A percentile compares a stretch with the other conserved stretches of the same genome.
phyloP scores from a whole-genome alignment of 2,329 filamentous ascomycete genomes.

The Diaporthe eres region DNA sequence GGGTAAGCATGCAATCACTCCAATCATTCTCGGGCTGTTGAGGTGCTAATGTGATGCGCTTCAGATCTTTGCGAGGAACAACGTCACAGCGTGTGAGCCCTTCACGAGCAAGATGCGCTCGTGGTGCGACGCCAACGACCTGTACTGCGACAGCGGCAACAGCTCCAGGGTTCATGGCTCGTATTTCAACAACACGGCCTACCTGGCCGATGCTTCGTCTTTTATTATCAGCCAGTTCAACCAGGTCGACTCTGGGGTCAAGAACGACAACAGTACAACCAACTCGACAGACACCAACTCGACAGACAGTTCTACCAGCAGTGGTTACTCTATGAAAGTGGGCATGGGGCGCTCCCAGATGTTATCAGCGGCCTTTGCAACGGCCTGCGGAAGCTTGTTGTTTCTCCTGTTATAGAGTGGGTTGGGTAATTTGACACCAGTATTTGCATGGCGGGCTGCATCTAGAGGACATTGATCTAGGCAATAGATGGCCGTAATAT shows the following conservation, averaged over 20 bases:
- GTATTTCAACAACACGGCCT: constrained; percentile 45
- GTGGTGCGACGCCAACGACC: constrained; percentile 48
- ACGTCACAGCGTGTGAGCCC: constrained; percentile 44
- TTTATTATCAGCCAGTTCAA: constrained; percentile 45
- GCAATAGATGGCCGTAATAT: background rate
- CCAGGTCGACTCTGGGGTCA: background rate
- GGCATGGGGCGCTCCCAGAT: background rate
- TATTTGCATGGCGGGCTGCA: background rate
- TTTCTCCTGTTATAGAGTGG: background rate
- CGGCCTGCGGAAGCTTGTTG: constrained; percentile 5
- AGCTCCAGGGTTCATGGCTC: constrained; percentile 43
- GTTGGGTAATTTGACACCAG: background rate
- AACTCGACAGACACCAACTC: constrained; percentile 8
- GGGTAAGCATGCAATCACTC: constrained; percentile 40
- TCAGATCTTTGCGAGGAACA: constrained; percentile 46
- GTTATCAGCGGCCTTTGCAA: background rate
- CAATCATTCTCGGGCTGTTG: too few relatives aligned
- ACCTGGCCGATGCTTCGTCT: constrained; percentile 44
- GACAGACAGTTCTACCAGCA: background rate
- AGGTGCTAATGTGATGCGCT: background rate
- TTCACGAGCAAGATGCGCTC: constrained; percentile 45
- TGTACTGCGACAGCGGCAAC: constrained; percentile 47
- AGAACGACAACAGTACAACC: background rate
- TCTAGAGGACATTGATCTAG: background rate
- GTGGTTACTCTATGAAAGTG: background rate